Evolutionary conservation across 345 rosid genomes (phyloP).

Genomic region (Pelargonium nanum): DNA sequence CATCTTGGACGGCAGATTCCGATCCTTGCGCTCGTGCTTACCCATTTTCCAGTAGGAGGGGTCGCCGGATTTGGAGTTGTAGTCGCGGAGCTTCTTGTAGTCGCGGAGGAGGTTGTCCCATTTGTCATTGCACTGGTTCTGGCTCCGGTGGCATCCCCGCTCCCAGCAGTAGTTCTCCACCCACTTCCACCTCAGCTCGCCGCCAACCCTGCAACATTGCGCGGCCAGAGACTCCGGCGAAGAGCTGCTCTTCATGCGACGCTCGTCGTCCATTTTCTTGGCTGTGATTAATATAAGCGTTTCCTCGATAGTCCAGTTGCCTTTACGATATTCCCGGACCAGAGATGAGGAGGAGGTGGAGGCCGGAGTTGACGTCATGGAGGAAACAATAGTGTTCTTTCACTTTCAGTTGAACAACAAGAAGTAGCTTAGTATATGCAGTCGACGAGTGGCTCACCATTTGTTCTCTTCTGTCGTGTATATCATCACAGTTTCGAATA

Average conservation of each 20-base stretch:
- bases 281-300: constrained; percentile 82
- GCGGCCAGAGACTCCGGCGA: not conserved
- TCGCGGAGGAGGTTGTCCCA: constrained; percentile 98
- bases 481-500: not conserved
- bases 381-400: no score
- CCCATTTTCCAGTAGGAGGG: constrained; percentile 73
- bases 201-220: not conserved
- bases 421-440: no score
- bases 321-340: constrained; percentile 65
- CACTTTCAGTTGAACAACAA: no score
- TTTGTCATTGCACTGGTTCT: constrained; percentile 94
- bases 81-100: constrained; percentile 78
- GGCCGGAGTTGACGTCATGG: not conserved
- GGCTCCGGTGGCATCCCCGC: constrained; percentile 65
- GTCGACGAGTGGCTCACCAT: no score
- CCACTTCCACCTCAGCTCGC: constrained; percentile 84
- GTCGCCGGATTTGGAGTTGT: constrained; percentile 29
- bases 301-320: constrained; percentile 72
- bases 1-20: constrained; percentile 71
- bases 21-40: constrained; percentile 69
- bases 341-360: no score
- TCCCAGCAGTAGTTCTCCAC: constrained; percentile 86
- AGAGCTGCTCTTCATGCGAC: constrained; percentile 49
- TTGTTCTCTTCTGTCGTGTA: not conserved
- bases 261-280: constrained; percentile 75